phyloP scores from a whole-genome alignment of 2,329 filamentous ascomycete species.

The Cytospora chrysosperma region DNA sequence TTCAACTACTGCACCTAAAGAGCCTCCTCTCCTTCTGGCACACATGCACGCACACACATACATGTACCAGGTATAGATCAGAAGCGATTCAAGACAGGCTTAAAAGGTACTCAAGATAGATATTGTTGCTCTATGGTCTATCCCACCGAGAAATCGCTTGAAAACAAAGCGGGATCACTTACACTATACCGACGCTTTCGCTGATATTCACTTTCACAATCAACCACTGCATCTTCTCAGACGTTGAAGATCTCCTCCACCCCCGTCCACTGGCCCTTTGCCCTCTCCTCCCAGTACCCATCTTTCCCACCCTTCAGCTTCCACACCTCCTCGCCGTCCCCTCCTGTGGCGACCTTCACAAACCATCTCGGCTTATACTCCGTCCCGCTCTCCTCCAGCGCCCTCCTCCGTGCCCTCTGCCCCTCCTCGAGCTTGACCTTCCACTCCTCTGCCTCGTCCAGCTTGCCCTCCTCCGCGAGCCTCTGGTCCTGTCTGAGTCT shows the following conservation, averaged over 20 bases:
- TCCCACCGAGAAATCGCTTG: neutral
- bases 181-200: neutral
- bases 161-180: neutral
- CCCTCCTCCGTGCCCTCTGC: conserved; percentile 72
- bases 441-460: conserved; percentile 30
- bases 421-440: conserved; percentile 72
- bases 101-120: too few relatives aligned
- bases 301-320: conserved; percentile 77
- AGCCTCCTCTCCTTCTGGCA: neutral
- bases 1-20: too few relatives aligned
- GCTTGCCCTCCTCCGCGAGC: conserved; percentile 43
- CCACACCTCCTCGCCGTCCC: conserved; percentile 69
- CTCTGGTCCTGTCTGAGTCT: conserved; percentile 85
- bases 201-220: neutral
- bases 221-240: neutral
- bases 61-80: neutral
- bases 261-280: conserved; percentile 63
- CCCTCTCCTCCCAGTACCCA: conserved; percentile 89
- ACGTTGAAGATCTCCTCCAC: conserved; percentile 50
- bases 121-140: neutral
- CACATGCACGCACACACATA: neutral
- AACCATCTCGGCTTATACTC: conserved; percentile 82
- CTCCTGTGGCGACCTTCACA: conserved; percentile 56
- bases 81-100: too few relatives aligned
- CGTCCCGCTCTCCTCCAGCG: conserved; percentile 73